Conservation (phyloP, 2,329 filamentous ascomycete species). For the Exophiala aquamarina region DNA sequence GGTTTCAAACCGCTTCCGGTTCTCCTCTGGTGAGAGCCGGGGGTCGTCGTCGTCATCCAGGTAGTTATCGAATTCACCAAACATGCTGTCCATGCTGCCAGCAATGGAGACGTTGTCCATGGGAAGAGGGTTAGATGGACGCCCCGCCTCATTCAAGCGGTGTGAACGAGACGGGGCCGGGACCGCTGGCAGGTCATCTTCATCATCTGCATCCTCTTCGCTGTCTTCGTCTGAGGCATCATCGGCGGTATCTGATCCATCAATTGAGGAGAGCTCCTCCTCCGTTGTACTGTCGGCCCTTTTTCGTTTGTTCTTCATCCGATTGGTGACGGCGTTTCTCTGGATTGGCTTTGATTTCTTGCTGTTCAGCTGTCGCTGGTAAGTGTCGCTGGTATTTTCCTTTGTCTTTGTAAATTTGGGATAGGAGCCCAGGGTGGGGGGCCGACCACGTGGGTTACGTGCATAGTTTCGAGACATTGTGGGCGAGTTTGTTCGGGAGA, state of each 20-base stretch:
- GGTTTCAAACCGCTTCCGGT: constrained; percentile 23
- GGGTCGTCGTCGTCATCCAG: constrained; percentile 23
- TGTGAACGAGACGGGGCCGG: constrained; percentile 44
- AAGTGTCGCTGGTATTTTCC: constrained; percentile 18
- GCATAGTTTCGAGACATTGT: constrained; percentile 25
- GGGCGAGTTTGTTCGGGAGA: neutral
- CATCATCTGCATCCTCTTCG: constrained; percentile 40
- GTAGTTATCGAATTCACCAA: constrained; percentile 18
- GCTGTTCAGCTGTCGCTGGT: constrained; percentile 8
- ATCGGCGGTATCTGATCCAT: constrained; percentile 20
- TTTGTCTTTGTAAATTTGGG: constrained; percentile 14
- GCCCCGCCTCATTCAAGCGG: constrained; percentile 42
- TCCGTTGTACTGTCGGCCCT: constrained; percentile 13
- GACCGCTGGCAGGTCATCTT: constrained; percentile 42
- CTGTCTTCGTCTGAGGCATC: constrained; percentile 30
- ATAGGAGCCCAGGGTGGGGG: constrained; percentile 19
- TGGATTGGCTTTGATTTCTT: constrained; percentile 12
- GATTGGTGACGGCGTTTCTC: constrained; percentile 13
- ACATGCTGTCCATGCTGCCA: constrained; percentile 23
- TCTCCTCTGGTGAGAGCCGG: constrained; percentile 20
- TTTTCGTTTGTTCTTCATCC: constrained; percentile 14
- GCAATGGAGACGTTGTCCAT: constrained; percentile 18
- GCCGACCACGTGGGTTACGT: constrained; percentile 23
- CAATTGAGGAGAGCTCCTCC: constrained; percentile 14
- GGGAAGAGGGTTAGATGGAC: constrained; percentile 26